Evolutionary conservation across 2,329 filamentous ascomycete genomes (phyloP), one percentile per base, ranked within the genome.

Genomic region (Pseudogymnoascus sp.): DNA sequence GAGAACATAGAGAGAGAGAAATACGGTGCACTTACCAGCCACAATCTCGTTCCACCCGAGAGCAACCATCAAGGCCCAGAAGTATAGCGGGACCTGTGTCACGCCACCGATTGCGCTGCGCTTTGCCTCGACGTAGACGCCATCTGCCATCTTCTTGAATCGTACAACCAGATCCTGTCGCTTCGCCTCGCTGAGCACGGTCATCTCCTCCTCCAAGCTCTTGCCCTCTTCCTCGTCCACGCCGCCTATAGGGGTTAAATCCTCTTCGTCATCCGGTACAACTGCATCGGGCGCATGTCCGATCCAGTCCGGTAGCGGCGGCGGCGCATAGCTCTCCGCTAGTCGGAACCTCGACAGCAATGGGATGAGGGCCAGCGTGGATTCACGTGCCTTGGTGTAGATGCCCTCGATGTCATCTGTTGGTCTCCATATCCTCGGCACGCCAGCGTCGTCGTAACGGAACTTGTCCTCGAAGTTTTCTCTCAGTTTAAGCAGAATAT

Each of bases 381-480:
- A 96, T 77, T 97, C 93, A 67, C 93, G 86, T 3, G 95, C 93
- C 67, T 87, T 88, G 36, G 92, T 97, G 76, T 97, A 99, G 44
- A 96, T 80, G 53, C 93, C 93, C 78, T 99, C 95, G 66, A 99
- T 99, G 73, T 99, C 95, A 74, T 99, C 95, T 1, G 88, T 93
- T 1, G 95, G 95, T 23, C 93, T 87, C 95, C 95, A 99, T 76
- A 99, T 96, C 65, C 95, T 85, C 4, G 95, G 95, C 4, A 99
- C 95, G 26, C 95, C 95, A 6, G 87, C 87, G 65, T 97, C 93
- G 71, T 99, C 95, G 71, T 99, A 99, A 67, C 95, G 88, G 83
- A 99, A 99, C 77, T 96, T 97, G 79, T 99, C 95, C 77, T 99
- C 95, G 69, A 99, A 99, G 78, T 97, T 97, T 76, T 99, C 95